Evolutionary conservation across 2,329 filamentous ascomycete species (phyloP).

Genomic region (Claviceps sp.): DNA sequence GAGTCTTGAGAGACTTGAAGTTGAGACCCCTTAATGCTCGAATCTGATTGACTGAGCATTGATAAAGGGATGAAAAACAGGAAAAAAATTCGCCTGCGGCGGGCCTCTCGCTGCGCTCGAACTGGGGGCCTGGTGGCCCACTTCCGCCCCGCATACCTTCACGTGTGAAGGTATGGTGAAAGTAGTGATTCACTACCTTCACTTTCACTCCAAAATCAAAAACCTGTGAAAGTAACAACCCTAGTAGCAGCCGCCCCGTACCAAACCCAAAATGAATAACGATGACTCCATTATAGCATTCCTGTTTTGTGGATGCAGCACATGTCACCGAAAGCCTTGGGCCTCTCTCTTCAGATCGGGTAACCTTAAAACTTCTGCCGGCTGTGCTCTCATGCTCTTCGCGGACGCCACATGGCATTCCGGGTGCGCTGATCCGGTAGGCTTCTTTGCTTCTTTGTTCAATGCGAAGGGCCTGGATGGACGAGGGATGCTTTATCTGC

Average conservation of each 20-base stretch:
- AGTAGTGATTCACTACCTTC: too few species aligned
- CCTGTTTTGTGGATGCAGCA: not conserved
- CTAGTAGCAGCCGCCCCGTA: not conserved
- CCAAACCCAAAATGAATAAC: not conserved
- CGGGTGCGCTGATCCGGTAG: not conserved
- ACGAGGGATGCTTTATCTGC: not conserved
- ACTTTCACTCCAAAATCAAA: too few species aligned
- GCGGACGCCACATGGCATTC: constrained; percentile 2
- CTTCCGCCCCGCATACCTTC: too few species aligned
- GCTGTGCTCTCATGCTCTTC: not conserved
- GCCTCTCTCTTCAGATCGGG: not conserved
- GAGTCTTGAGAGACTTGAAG: too few species aligned
- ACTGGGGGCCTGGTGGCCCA: too few species aligned
- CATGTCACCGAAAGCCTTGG: not conserved
- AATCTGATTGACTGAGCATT: too few species aligned
- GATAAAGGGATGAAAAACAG: too few species aligned
- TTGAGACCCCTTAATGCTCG: too few species aligned
- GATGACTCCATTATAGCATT: not conserved
- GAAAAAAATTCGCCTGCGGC: too few species aligned
- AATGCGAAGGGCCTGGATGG: not conserved
- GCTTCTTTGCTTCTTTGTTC: not conserved
- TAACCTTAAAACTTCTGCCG: not conserved
- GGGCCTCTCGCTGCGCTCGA: too few species aligned
- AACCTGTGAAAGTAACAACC: too few species aligned
- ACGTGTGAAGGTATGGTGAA: too few species aligned